Evolutionary conservation across 2,329 filamentous ascomycete genomes (phyloP).

Genomic region (Aspergillus jensenii): DNA sequence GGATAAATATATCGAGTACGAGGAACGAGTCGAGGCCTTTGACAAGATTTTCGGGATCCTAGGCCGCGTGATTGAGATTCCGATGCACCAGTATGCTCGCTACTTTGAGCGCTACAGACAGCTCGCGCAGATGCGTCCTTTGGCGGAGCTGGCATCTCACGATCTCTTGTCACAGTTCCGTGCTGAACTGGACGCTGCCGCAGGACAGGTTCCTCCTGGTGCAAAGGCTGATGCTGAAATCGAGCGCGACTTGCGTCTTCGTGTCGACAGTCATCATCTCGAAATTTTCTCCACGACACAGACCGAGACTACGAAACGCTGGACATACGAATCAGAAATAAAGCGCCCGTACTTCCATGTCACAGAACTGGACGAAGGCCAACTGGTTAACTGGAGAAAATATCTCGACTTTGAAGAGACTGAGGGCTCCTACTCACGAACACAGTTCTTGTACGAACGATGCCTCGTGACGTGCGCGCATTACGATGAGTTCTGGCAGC

Average conservation of each 20-base stretch:
- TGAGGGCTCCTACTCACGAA: constrained; percentile 73
- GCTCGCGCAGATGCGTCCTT: constrained; percentile 69
- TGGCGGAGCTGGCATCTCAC: constrained; percentile 69
- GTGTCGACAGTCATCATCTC: constrained; percentile 77
- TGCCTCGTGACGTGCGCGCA: constrained; percentile 90
- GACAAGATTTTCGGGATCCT: constrained; percentile 85
- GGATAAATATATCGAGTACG: constrained; percentile 98
- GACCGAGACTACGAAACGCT: constrained; percentile 84
- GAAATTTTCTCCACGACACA: constrained; percentile 80
- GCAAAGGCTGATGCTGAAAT: constrained; percentile 71
- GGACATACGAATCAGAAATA: constrained; percentile 92
- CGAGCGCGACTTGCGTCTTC: constrained; percentile 76
- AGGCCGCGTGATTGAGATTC: constrained; percentile 78
- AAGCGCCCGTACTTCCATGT: constrained; percentile 97
- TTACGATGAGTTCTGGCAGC: constrained; percentile 97
- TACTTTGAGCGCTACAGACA: constrained; percentile 91
- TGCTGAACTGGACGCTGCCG: constrained; percentile 64
- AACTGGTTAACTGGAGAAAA: constrained; percentile 89
- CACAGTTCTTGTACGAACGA: constrained; percentile 85
- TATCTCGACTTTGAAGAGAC: constrained; percentile 95
- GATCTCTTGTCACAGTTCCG: constrained; percentile 69
- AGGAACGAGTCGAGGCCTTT: constrained; percentile 81
- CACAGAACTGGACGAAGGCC: constrained; percentile 81
- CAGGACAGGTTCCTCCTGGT: constrained; percentile 41
- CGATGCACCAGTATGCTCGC: constrained; percentile 91